Evolutionary conservation across 129 eudicot genomes (phyloP).

Genomic region (Centella asiatica): DNA sequence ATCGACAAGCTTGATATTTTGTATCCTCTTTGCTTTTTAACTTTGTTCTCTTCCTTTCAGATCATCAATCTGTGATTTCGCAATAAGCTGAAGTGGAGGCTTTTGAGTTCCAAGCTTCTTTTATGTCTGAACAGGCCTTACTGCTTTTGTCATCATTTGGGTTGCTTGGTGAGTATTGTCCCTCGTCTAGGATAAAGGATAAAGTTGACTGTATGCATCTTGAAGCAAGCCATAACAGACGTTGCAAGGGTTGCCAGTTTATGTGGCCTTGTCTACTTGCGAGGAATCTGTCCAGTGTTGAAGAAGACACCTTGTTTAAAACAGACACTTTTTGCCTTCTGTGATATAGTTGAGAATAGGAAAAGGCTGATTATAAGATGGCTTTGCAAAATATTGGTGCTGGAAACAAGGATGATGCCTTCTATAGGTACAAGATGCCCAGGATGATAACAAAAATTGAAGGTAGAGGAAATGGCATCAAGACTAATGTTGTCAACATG

Average conservation of each 20-base stretch:
- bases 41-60: no score
- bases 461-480: conserved; percentile 66
- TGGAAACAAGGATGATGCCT: conserved; percentile 65
- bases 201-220: conserved; percentile 38
- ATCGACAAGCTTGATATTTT: no score
- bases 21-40: no score
- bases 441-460: conserved; percentile 51
- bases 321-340: neutral
- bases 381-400: conserved; percentile 70
- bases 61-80: conserved; percentile 19
- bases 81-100: conserved; percentile 32
- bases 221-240: conserved; percentile 10
- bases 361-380: conserved; percentile 22
- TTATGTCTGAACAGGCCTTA: conserved; percentile 53
- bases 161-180: conserved; percentile 52
- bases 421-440: conserved; percentile 68
- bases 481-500: conserved; percentile 65
- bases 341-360: neutral
- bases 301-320: conserved; percentile 9
- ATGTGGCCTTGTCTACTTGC: conserved; percentile 17
- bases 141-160: conserved; percentile 38
- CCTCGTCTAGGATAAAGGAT: conserved; percentile 31
- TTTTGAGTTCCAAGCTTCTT: conserved; percentile 28
- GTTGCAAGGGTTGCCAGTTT: conserved; percentile 17
- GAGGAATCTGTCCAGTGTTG: neutral